Base-by-base conservation (phyloP, 352 stramenopile genomes). In the Globisporangium cederbergense region DNA sequence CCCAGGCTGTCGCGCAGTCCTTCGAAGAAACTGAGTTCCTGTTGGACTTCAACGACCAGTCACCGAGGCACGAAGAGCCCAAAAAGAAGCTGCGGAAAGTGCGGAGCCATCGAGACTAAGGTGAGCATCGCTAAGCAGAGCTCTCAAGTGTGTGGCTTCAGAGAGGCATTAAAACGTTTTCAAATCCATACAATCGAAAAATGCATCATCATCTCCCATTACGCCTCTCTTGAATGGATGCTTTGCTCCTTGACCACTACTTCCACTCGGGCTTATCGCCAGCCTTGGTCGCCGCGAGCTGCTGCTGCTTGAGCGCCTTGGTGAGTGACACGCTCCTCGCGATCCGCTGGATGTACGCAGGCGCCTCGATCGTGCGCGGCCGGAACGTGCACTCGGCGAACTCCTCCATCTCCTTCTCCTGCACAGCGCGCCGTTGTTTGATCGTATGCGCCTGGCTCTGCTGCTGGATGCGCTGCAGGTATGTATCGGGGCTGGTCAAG, bases 321-420 rank as follows among this genome's bases (percentile, higher is more conserved):
- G 80, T 88, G 10, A 93, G 64, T 25, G 79, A 81, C 25, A 93
- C 79, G 46, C 81, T 93, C 22, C 83, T 73, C 6, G 86, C 86
- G n/a, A 94, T 95, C 38, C 83, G 83, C 50, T 93, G 78, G 28
- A 94, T 83, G 59, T 93, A 95, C n/a, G 75, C 78, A 13, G 87
- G 87, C 1, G 84, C 85, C 51, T 94, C 78, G 53, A 93, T 96
- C 47, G 83, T 96, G 14, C 81, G 78, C 9, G 86, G 86, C 50
- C 92, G 90, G 70, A 94, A 96, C 0, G 87, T 93, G 68, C 87
- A 94, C 64, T 94, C 83, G 28, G 81, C 76, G 53, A 96, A 93
- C 63, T 96, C 81, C 22, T 88, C 77, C 52, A 91, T 74, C 65
- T 94, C 86, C 59, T 93, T 91, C 62, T 93, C 78, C 54, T 93